phyloP scores from a whole-genome alignment of 2,329 filamentous ascomycete species.

The Fusarium sp. region DNA sequence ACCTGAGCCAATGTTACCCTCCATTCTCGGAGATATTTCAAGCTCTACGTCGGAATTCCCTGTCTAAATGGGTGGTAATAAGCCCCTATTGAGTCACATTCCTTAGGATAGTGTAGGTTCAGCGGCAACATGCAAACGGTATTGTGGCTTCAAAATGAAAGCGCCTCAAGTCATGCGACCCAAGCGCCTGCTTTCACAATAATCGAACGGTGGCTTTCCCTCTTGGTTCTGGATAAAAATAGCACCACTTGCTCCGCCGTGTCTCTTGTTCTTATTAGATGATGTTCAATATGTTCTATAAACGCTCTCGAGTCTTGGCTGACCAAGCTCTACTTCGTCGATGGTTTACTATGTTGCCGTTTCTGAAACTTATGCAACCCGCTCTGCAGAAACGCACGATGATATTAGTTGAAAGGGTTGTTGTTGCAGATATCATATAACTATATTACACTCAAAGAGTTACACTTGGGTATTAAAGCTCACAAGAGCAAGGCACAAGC shows the following conservation, averaged over 20 bases:
- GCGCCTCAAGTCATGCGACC: not conserved
- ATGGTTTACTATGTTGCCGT: too few species aligned
- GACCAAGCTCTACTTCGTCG: too few species aligned
- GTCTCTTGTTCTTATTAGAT: too few species aligned
- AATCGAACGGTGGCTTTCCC: not conserved
- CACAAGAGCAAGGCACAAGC: not conserved
- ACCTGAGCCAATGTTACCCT: too few species aligned
- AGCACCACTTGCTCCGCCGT: too few species aligned
- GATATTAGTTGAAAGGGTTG: not conserved
- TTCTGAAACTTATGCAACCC: too few species aligned
- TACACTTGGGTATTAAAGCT: slow-evolving; percentile 6
- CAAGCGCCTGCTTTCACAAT: not conserved
- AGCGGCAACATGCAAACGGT: not conserved
- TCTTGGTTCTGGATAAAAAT: too few species aligned
- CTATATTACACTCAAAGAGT: slow-evolving; percentile 9
- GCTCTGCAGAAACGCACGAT: too few species aligned
- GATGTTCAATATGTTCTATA: too few species aligned
- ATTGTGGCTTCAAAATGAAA: not conserved
- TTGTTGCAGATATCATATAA: not conserved
- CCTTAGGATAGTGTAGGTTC: not conserved
- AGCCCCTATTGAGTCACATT: not conserved
- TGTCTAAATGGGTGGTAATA: not conserved
- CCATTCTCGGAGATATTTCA: not conserved
- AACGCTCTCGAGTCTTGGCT: too few species aligned
- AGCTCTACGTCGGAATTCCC: not conserved